These are phyloP conservation scores for Powellomyces hirtus DNA, from an alignment of 192 early-diverging fungal species.

Conservation along the genomic window DNA sequence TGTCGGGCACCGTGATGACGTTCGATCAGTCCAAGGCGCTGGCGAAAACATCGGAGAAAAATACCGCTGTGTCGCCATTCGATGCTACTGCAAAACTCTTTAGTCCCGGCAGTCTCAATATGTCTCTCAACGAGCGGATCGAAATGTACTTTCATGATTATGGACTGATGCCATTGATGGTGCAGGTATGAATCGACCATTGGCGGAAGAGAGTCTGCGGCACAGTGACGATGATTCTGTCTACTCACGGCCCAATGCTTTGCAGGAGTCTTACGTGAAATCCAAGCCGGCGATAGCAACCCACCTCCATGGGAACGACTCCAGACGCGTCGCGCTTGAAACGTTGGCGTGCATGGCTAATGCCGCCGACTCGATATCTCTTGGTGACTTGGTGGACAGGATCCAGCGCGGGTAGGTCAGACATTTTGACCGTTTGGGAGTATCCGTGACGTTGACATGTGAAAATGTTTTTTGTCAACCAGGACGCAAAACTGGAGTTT, in stretches of 20 bases:
- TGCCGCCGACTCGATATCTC: conserved; percentile 85
- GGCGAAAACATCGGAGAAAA: conserved; percentile 50
- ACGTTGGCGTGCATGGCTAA: conserved; percentile 65
- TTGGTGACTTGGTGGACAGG: conserved; percentile 77
- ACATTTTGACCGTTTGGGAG: neutral
- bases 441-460: too few species aligned
- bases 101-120: conserved; percentile 43
- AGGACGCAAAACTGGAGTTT: conserved; percentile 88
- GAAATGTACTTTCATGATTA: conserved; percentile 92
- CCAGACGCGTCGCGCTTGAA: conserved; percentile 27
- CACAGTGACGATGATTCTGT: neutral
- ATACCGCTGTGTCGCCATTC: conserved; percentile 66
- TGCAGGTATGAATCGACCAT: conserved; percentile 68
- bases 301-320: conserved; percentile 24
- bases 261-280: conserved; percentile 83
- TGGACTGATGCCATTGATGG: conserved; percentile 83
- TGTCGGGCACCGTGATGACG: conserved; percentile 62
- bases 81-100: conserved; percentile 72
- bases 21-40: conserved; percentile 69
- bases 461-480: too few species aligned
- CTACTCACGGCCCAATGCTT: neutral
- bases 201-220: too few species aligned
- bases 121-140: conserved; percentile 71
- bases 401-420: conserved; percentile 41
- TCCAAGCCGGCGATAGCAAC: conserved; percentile 53